Base-by-base conservation (phyloP, 2,329 filamentous ascomycete genomes). In the Daldinia eschscholtzii region DNA sequence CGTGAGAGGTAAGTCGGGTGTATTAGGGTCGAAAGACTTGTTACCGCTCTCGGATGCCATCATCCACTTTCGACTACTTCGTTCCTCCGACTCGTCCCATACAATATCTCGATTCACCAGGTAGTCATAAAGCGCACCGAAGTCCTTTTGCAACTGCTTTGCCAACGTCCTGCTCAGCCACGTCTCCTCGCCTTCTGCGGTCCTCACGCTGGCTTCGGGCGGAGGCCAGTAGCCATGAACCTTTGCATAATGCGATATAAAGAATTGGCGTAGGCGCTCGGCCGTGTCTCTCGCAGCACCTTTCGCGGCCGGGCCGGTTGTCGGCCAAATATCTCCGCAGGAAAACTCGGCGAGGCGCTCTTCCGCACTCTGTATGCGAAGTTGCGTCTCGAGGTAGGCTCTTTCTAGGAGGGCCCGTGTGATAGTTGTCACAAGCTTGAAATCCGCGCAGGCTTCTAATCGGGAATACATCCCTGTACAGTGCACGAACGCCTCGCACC, bases 91-190 rank as follows among this genome's bases (percentile, higher is more conserved):
- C 20, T 85, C 85, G 62, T 91, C 89, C 89, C 90, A 93, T 0
- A 86, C 76, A 4, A 92, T 85, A 53, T 91, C 87, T 4, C 89
- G 85, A 76, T 92, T 87, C 15, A 93, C 90, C 1, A 92, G 81
- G 69, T 91, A 92, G 73, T 92, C 90, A 73, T 93, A 93, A 1
- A 93, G 80, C 0, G 88, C 87, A 2, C 88, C 88, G 73, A 93
- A 92, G 71, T 92, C 91, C 35, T 81, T 82, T 70, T 91, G 88
- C n/a, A 93, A 76, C 2, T 81, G 82, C 53, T 85, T 83, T 0
- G 84, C 84, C 18, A 91, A 76, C 2, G 83, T 84, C 44, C 90
- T 83, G 4, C 86, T 90, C 12, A 92, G 81, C 90, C 90, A 92
- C 42, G 83, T 82, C 9, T 86, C 83, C 35, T 85, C 81, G 7